Conservation (phyloP, 805 yeast genomes). For the Pichia cabralensis region DNA sequence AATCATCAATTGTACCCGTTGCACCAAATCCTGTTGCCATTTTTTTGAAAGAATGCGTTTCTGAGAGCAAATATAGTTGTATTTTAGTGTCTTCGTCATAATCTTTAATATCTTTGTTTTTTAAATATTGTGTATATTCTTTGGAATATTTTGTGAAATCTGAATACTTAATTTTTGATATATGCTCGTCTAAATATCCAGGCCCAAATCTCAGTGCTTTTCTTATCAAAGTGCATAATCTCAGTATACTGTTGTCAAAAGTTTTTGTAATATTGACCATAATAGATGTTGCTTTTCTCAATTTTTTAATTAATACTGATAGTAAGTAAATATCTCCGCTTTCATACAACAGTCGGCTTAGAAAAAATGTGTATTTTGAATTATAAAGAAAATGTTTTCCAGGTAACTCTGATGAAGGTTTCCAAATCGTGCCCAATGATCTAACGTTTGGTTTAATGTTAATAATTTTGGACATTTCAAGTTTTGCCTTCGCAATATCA, state of each 20-base stretch:
- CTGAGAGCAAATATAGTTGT: constrained; percentile 35
- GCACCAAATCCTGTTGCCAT: constrained; percentile 77
- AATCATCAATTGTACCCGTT: constrained; percentile 65
- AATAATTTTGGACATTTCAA: constrained; percentile 54
- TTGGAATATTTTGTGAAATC: constrained; percentile 34
- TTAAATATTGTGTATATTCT: constrained; percentile 19
- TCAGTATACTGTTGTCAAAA: constrained; percentile 55
- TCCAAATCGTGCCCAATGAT: constrained; percentile 80
- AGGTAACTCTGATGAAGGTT: constrained; percentile 82
- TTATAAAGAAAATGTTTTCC: constrained; percentile 86
- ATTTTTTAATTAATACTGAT: constrained; percentile 52
- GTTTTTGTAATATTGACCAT: constrained; percentile 56
- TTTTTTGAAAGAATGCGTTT: constrained; percentile 51
- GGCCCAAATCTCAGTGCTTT: constrained; percentile 32
- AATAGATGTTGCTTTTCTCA: constrained; percentile 70
- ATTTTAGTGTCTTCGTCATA: constrained; percentile 30
- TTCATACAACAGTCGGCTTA: constrained; percentile 42
- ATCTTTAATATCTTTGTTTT: constrained; percentile 23
- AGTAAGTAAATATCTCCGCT: constrained; percentile 51
- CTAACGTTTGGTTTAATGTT: constrained; percentile 59
- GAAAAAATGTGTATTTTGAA: constrained; percentile 56
- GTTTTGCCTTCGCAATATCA: constrained; percentile 44
- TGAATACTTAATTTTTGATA: constrained; percentile 35
- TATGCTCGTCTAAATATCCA: constrained; percentile 40
- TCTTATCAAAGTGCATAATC: constrained; percentile 43